Evolutionary conservation across 192 early-diverging fungal genomes (phyloP).

Genomic region (Coemansia erecta): DNA sequence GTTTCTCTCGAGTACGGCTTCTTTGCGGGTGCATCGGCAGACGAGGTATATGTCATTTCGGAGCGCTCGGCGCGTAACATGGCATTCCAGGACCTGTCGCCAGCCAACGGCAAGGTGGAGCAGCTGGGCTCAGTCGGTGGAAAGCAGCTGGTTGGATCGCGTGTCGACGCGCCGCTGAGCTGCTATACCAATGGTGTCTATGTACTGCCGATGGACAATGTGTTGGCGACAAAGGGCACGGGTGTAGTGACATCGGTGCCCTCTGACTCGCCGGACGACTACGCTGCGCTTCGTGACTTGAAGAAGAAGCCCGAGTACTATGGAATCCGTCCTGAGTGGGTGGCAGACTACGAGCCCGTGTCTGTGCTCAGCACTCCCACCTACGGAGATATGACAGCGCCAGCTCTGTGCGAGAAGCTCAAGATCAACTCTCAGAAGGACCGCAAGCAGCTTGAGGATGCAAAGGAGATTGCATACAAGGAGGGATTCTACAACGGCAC

Average conservation of each 20-base stretch:
- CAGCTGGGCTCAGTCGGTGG: constrained; percentile 79
- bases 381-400: constrained; percentile 84
- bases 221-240: constrained; percentile 93
- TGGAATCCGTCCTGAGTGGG: constrained; percentile 86
- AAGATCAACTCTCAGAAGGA: constrained; percentile 99
- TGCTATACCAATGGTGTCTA: constrained; percentile 73
- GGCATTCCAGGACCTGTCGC: constrained; percentile 89
- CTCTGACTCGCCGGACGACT: constrained; percentile 98
- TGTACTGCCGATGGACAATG: constrained; percentile 96
- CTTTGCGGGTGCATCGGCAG: constrained; percentile 66
- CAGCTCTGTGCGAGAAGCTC: constrained; percentile 78
- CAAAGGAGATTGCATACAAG: constrained; percentile 95
- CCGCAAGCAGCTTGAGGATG: constrained; percentile 83
- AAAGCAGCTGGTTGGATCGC: constrained; percentile 78
- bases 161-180: constrained; percentile 85
- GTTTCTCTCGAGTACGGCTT: constrained; percentile 90
- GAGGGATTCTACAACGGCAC: constrained; percentile 95
- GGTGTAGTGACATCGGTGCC: constrained; percentile 99
- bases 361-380: constrained; percentile 85
- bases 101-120: constrained; percentile 60
- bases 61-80: constrained; percentile 96
- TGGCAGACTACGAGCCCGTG: constrained; percentile 74
- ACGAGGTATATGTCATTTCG: constrained; percentile 85
- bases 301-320: constrained; percentile 94
- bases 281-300: constrained; percentile 84